These are phyloP conservation scores for Melampsora abietis-canadensis DNA, from an alignment of 1,284 basidiomycete genomes.

Conservation along the genomic window DNA sequence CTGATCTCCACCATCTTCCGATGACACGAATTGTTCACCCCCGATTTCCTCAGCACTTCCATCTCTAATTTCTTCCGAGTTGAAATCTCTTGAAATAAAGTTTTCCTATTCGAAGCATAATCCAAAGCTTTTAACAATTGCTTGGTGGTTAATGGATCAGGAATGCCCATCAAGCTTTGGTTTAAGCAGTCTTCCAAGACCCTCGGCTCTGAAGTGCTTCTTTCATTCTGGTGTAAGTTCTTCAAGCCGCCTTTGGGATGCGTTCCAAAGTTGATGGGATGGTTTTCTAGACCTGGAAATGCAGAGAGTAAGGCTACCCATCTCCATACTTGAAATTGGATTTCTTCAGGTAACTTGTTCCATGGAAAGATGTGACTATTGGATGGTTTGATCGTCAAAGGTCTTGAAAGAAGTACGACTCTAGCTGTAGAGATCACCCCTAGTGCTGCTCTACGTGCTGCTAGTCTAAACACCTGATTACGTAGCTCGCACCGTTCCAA, in stretches of 20 bases:
- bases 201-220: too few species aligned
- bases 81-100: not conserved
- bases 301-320: conserved; percentile 17
- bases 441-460: conserved; percentile 19
- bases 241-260: not conserved
- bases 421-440: conserved; percentile 17
- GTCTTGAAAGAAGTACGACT: not conserved
- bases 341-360: conserved; percentile 25
- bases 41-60: not conserved
- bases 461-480: conserved; percentile 21
- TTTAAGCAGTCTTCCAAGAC: too few species aligned
- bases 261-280: not conserved
- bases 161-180: not conserved
- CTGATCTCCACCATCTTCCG: conserved; percentile 1
- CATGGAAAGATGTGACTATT: conserved; percentile 2
- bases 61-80: not conserved
- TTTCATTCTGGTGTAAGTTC: not conserved
- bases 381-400: not conserved
- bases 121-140: conserved; percentile 6
- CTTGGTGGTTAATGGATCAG: conserved; percentile 16
- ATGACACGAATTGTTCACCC: not conserved
- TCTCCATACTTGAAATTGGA: conserved; percentile 22
- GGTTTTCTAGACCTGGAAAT: conserved; percentile 11
- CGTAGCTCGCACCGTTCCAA: conserved; percentile 16
- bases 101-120: conserved; percentile 2